These are phyloP conservation scores for Trichoderma cornu-damae DNA, from an alignment of 2,329 filamentous ascomycete genomes.

Conservation along the genomic window DNA sequence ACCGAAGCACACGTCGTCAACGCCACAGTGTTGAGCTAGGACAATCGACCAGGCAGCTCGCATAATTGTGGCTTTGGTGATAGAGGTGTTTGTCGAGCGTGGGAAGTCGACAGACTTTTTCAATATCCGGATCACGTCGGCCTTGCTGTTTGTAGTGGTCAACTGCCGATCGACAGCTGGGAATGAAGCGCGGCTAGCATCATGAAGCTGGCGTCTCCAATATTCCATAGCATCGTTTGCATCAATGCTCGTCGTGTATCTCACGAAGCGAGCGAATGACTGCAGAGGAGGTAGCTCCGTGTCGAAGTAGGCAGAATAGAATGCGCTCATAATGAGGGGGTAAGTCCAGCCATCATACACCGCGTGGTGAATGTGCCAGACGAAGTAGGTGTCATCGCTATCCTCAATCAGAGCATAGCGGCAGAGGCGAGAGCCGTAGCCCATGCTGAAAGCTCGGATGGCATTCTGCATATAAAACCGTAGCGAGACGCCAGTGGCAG, in stretches of 20 bases:
- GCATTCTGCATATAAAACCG: constrained; percentile 5
- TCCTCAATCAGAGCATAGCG: constrained; percentile 18
- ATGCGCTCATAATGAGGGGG: not conserved
- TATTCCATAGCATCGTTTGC: constrained; percentile 3
- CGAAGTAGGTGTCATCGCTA: not conserved
- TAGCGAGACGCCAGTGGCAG: not conserved
- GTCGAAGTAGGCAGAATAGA: constrained; percentile 2
- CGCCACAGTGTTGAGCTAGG: constrained; percentile 18
- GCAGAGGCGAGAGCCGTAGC: constrained; percentile 19
- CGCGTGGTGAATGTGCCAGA: constrained; percentile 12
- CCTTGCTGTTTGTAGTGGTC: not conserved
- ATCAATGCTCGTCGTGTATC: constrained; percentile 10
- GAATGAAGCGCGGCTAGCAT: constrained; percentile 14
- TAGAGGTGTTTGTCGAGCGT: not conserved
- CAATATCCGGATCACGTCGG: not conserved
- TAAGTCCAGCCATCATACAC: constrained; percentile 14
- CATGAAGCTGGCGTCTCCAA: constrained; percentile 7
- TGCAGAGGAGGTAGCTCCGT: constrained; percentile 21
- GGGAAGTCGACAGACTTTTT: constrained; percentile 2
- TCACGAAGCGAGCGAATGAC: constrained; percentile 14
- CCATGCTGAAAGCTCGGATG: constrained; percentile 6
- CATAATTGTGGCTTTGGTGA: constrained; percentile 22
- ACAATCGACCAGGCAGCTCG: constrained; percentile 23
- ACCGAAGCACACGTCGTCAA: constrained; percentile 23
- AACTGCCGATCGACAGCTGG: constrained; percentile 11